phyloP scores from a whole-genome alignment of 1,284 basidiomycete genomes.

The Serendipita sp. region DNA sequence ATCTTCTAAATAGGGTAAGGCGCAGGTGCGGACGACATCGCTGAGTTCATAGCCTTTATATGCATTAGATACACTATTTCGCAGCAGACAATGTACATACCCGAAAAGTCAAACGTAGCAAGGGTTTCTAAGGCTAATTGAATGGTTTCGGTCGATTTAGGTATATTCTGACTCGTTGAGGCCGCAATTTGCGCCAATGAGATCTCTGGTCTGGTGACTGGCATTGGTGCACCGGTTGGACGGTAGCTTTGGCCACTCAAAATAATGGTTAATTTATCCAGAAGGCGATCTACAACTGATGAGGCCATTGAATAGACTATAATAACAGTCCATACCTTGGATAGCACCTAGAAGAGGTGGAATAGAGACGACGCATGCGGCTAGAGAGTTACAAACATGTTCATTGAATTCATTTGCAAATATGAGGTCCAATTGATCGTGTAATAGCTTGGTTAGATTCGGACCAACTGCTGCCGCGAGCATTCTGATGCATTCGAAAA shows the following conservation, averaged over 20 bases:
- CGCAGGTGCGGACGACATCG: slow-evolving; percentile 89
- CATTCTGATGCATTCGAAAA: slow-evolving; percentile 97
- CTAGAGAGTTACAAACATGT: slow-evolving; percentile 73
- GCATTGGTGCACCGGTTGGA: slow-evolving; percentile 65
- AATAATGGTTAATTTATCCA: slow-evolving; percentile 70
- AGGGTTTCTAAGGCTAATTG: slow-evolving; percentile 80
- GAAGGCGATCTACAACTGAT: slow-evolving; percentile 50
- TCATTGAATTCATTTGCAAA: slow-evolving; percentile 90
- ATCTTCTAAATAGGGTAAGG: slow-evolving; percentile 88
- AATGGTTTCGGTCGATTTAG: slow-evolving; percentile 62
- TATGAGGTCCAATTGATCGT: slow-evolving; percentile 95
- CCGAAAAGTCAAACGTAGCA: slow-evolving; percentile 89
- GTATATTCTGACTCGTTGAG: slow-evolving; percentile 10
- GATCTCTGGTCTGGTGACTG: slow-evolving; percentile 39
- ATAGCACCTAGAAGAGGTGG: slow-evolving; percentile 85
- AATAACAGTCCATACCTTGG: slow-evolving; percentile 46
- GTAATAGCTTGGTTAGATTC: slow-evolving; percentile 87
- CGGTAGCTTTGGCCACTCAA: slow-evolving; percentile 75
- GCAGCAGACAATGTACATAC: slow-evolving; percentile 27
- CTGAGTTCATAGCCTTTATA: slow-evolving; percentile 74
- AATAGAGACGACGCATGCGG: slow-evolving; percentile 78
- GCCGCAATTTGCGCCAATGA: slow-evolving; percentile 37
- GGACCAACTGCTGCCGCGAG: slow-evolving; percentile 90
- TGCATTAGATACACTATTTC: background rate
- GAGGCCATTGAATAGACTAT: slow-evolving; percentile 7